Conservation (phyloP, 176 grass and related monocot genomes). For the Ensete glaucum region DNA sequence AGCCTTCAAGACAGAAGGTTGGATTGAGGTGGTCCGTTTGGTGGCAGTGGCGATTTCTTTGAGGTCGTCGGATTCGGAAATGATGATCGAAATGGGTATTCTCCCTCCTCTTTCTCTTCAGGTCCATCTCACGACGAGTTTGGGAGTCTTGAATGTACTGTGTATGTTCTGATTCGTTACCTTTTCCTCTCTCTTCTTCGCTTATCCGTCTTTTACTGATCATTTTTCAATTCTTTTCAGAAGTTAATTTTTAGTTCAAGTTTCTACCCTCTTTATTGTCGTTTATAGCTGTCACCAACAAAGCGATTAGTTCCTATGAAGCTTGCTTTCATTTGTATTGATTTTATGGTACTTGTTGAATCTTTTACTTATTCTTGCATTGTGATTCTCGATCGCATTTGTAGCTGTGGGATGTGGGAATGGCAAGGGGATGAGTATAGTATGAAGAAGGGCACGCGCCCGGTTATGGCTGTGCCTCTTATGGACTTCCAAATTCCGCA, state of each 20-base stretch:
- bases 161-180: no score
- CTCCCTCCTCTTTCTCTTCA: neutral
- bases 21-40: neutral
- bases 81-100: no score
- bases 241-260: no score
- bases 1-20: neutral
- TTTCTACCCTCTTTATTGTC: neutral
- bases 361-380: neutral
- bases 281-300: neutral
- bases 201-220: neutral
- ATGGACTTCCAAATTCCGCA: slow-evolving; percentile 22
- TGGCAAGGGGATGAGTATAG: slow-evolving; percentile 51
- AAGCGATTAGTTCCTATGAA: neutral
- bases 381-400: no score
- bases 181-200: no score
- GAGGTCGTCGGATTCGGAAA: neutral
- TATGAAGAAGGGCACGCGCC: slow-evolving; percentile 48
- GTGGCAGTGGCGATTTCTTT: slow-evolving; percentile 1
- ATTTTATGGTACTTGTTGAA: neutral
- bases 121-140: neutral
- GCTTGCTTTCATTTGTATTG: neutral
- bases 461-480: neutral
- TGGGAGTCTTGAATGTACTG: no score
- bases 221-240: no score
- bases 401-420: slow-evolving; percentile 47